Conservation (phyloP, 352 stramenopile genomes). For the Phytopythium boreale region DNA sequence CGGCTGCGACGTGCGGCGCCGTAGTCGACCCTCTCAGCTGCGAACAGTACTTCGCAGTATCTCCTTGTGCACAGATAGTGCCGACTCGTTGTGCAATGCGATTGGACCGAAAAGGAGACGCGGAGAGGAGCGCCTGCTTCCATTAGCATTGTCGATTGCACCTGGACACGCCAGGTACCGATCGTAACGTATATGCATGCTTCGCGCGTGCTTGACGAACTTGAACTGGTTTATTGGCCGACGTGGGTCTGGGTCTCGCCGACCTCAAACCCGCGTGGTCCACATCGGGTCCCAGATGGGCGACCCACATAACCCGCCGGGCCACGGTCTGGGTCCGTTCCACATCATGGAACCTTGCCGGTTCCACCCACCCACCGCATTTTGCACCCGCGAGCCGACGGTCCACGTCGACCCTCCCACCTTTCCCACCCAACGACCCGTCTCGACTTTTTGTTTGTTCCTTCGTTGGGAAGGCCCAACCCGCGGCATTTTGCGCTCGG, state of each 20-base stretch:
- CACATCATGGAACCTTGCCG: background rate
- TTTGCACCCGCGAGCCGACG: background rate
- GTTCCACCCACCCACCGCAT: background rate
- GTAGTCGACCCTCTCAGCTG: background rate
- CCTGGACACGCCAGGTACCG: background rate
- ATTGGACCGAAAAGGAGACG: background rate
- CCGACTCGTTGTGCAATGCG: background rate
- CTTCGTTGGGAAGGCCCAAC: too few relatives aligned
- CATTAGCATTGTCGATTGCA: background rate
- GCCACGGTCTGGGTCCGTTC: conserved; percentile 11
- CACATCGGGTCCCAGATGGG: conserved; percentile 7
- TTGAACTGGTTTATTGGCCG: background rate
- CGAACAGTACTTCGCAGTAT: too few relatives aligned
- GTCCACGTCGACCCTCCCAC: too few relatives aligned
- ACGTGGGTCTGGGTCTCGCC: conserved; percentile 9
- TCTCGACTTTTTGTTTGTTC: too few relatives aligned
- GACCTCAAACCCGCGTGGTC: conserved; percentile 11
- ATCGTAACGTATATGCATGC: background rate
- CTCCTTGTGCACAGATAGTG: too few relatives aligned
- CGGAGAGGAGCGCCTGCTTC: background rate
- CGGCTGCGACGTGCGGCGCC: background rate
- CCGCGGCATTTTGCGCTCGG: too few relatives aligned
- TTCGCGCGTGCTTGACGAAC: background rate
- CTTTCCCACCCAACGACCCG: too few relatives aligned
- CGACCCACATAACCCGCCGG: conserved; percentile 14